Percentiles rank a stretch among this genome's conserved stretches.
Evolutionary conservation across 164 flowering plant genomes (phyloP).

Genomic region (Kalanchoe fedtschenkoi): DNA sequence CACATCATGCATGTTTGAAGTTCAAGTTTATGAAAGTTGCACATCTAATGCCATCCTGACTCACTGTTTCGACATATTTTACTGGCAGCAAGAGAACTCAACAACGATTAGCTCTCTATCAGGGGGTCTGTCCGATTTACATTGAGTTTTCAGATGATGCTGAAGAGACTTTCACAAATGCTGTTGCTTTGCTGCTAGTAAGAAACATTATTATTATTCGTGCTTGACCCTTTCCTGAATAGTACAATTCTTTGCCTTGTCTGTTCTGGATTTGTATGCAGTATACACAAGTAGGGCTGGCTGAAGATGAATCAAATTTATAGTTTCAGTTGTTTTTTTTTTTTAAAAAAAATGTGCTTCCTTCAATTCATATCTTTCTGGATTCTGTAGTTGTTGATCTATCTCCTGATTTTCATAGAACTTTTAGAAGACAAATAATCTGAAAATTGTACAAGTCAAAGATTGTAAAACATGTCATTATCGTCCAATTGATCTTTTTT

Average conservation of each 20-base stretch:
- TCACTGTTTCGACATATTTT: not conserved
- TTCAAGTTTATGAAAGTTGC: not conserved
- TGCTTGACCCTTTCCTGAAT: not conserved
- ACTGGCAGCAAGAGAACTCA: slow-evolving; percentile 64
- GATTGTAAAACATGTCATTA: not conserved
- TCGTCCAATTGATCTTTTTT: not conserved
- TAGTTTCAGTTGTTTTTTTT: no score
- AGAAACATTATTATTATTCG: not conserved
- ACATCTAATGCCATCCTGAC: not conserved
- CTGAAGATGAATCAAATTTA: no score
- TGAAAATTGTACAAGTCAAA: not conserved
- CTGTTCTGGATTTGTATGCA: not conserved
- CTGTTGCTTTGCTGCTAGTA: slow-evolving; percentile 61
- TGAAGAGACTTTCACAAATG: slow-evolving; percentile 62
- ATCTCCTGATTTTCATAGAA: not conserved
- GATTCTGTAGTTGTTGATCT: no score
- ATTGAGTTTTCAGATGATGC: slow-evolving; percentile 85
- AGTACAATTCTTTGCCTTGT: not conserved
- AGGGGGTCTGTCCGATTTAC: slow-evolving; percentile 84
- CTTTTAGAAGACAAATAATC: not conserved
- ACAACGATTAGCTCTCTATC: slow-evolving; percentile 85
- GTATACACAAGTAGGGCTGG: no score
- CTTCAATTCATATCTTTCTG: no score
- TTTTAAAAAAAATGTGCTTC: no score
- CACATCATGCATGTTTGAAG: not conserved